Evolutionary conservation across 75 land plant species (phyloP), one percentile per base, ranked within the genome.

Genomic region (Gnetum montanum): DNA sequence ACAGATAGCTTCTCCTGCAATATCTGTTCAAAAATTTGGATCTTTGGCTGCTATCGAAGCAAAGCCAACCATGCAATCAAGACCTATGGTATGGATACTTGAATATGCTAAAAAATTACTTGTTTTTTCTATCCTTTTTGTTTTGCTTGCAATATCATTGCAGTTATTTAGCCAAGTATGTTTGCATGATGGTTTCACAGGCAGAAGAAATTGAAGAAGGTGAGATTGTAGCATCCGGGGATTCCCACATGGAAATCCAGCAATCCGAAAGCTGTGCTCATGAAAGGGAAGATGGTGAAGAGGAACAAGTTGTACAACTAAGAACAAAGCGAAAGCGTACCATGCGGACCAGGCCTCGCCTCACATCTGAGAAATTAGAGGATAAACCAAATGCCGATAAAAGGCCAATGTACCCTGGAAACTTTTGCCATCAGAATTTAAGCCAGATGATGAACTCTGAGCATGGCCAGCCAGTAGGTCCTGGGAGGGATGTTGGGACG

Each of bases 171-270:
- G 24, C n/a, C n/a, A n/a, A n/a, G n/a, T n/a, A n/a, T n/a, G n/a
- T n/a, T n/a, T n/a, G n/a, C n/a, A n/a, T n/a, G n/a, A n/a, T n/a
- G n/a, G n/a, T n/a, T n/a, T 41, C 1, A 25, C 77, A 95, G 92
- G 63, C 57, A 34, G 92, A 90, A 54, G 99, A 90, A 7, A 67
- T 95, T 8, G 99, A 95, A 51, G 99, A 95, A 76, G 99, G 99
- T 8, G 99, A 95, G 53, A 95, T 95, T 67, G 99, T 81, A 15
- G 78, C 73, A 25, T 95, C 99, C 11, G 85, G 83, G 43, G 99
- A 90, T 65, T 89, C 96, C 30, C 80, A 70, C 46, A 66, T 78
- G 81, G 97, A 90, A 11, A 36, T 57, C 31, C 98, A 85, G 37
- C 86, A 70, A 36, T 90, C 99, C 46, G 96, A 70, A 41, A 89